phyloP scores from a whole-genome alignment of 495 filamentous ascomycete genomes.

The Neurospora sp. region DNA sequence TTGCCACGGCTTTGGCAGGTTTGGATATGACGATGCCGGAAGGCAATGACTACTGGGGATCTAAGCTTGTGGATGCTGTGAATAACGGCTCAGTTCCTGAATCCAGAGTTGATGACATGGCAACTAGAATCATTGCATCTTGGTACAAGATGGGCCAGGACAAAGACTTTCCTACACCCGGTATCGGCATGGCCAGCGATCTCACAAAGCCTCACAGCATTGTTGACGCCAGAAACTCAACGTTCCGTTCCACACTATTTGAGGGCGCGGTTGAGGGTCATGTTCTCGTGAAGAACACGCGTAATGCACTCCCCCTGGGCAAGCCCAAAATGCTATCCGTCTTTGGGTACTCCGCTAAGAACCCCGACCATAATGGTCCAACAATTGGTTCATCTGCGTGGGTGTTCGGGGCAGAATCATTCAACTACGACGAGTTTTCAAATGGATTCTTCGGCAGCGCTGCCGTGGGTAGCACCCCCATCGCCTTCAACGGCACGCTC shows the following conservation, averaged over 20 bases:
- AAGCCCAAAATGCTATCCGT: slow-evolving; percentile 36
- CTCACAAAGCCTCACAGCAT: slow-evolving; percentile 42
- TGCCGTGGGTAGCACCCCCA: slow-evolving; percentile 7
- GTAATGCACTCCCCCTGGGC: slow-evolving; percentile 45
- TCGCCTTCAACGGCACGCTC: slow-evolving; percentile 43
- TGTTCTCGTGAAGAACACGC: slow-evolving; percentile 54
- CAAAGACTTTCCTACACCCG: slow-evolving; percentile 34
- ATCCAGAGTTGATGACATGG: slow-evolving; percentile 44
- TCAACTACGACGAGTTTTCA: slow-evolving; percentile 17
- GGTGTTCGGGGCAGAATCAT: slow-evolving; percentile 25
- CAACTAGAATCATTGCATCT: slow-evolving; percentile 44
- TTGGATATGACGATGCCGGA: slow-evolving; percentile 54
- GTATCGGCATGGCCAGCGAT: slow-evolving; percentile 38
- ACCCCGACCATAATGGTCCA: slow-evolving; percentile 30
- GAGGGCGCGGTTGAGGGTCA: slow-evolving; percentile 44
- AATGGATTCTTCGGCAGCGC: slow-evolving; percentile 10
- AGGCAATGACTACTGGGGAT: slow-evolving; percentile 31
- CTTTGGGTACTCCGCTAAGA: slow-evolving; percentile 42
- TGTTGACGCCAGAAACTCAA: slow-evolving; percentile 38
- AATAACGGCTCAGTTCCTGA: slow-evolving; percentile 39
- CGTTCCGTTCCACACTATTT: slow-evolving; percentile 29
- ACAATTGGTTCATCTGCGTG: slow-evolving; percentile 26
- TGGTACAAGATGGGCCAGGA: slow-evolving; percentile 52
- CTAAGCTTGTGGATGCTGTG: slow-evolving; percentile 33
- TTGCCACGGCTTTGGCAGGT: slow-evolving; percentile 43